Percentiles rank a stretch among this genome's conserved stretches.
Evolutionary conservation across 352 stramenopile species (phyloP).

Genomic region (Elongisporangium prolatum): DNA sequence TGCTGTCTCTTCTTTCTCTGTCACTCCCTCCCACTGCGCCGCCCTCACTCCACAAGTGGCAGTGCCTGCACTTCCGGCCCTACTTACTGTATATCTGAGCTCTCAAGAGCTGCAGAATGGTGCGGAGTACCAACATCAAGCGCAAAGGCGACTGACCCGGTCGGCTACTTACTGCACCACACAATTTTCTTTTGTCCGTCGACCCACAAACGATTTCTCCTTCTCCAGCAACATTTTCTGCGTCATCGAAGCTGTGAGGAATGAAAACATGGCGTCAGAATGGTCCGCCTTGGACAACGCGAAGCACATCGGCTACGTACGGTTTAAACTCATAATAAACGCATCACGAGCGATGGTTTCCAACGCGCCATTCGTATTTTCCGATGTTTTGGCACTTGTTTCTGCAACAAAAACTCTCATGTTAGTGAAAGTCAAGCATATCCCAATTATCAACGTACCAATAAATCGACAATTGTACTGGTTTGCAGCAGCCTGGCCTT

Average conservation of each 20-base stretch:
- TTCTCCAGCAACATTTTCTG: constrained; percentile 79
- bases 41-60: constrained; percentile 1
- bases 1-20: background rate
- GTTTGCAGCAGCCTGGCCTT: constrained; percentile 74
- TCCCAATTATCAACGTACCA: no score
- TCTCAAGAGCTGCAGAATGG: background rate
- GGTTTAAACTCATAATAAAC: constrained; percentile 83
- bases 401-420: constrained; percentile 26
- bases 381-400: constrained; percentile 86
- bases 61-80: constrained; percentile 12
- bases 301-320: constrained; percentile 33
- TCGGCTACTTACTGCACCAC: constrained; percentile 43
- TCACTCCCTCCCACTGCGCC: constrained; percentile 2
- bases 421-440: constrained; percentile 15
- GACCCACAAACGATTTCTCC: constrained; percentile 64
- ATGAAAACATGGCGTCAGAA: constrained; percentile 10
- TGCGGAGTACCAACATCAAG: background rate
- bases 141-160: background rate
- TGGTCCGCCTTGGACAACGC: background rate
- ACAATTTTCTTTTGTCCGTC: constrained; percentile 80
- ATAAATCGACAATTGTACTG: constrained; percentile 87
- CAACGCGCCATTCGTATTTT: constrained; percentile 83
- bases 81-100: constrained; percentile 20
- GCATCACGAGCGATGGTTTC: constrained; percentile 84
- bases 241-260: constrained; percentile 48